Percentiles rank a stretch among this genome's conserved stretches.
Conservation (phyloP, 2,329 filamentous ascomycete genomes). For the Dissoconium aciculare region DNA sequence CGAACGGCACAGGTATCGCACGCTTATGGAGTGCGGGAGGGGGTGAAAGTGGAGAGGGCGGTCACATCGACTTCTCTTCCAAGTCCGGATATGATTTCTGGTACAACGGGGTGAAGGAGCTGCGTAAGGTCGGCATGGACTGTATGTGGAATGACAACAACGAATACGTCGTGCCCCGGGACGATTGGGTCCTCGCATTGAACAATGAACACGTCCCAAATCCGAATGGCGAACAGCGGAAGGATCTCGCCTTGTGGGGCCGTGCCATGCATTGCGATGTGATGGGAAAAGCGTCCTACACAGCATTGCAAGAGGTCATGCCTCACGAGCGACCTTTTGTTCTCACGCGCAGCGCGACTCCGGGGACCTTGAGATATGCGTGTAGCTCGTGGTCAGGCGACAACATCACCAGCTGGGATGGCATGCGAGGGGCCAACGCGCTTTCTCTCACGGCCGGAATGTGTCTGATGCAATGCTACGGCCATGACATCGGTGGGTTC, state of each 20-base stretch:
- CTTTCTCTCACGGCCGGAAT: constrained; percentile 53
- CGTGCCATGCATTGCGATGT: constrained; percentile 55
- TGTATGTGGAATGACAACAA: constrained; percentile 73
- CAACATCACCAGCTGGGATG: constrained; percentile 58
- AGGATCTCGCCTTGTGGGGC: constrained; percentile 52
- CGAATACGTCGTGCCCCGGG: constrained; percentile 53
- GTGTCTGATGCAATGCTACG: constrained; percentile 47
- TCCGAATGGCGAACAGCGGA: constrained; percentile 25
- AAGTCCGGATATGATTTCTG: constrained; percentile 54
- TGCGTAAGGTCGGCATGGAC: constrained; percentile 51
- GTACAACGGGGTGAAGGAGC: constrained; percentile 49
- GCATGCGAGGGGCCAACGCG: constrained; percentile 57
- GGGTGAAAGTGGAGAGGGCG: constrained; percentile 53
- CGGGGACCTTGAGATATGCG: constrained; percentile 54
- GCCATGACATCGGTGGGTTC: constrained; percentile 62
- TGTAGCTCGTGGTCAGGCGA: constrained; percentile 63
- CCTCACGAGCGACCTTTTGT: constrained; percentile 51
- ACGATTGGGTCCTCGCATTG: constrained; percentile 49
- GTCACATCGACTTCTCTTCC: constrained; percentile 60
- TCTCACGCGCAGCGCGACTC: constrained; percentile 54
- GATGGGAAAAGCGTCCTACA: constrained; percentile 55
- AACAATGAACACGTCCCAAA: constrained; percentile 28
- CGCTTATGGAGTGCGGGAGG: constrained; percentile 59
- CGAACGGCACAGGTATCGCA: constrained; percentile 37
- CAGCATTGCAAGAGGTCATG: constrained; percentile 45